Base-by-base conservation (phyloP, 2,329 filamentous ascomycete genomes). In the Trichoderma sp. region DNA sequence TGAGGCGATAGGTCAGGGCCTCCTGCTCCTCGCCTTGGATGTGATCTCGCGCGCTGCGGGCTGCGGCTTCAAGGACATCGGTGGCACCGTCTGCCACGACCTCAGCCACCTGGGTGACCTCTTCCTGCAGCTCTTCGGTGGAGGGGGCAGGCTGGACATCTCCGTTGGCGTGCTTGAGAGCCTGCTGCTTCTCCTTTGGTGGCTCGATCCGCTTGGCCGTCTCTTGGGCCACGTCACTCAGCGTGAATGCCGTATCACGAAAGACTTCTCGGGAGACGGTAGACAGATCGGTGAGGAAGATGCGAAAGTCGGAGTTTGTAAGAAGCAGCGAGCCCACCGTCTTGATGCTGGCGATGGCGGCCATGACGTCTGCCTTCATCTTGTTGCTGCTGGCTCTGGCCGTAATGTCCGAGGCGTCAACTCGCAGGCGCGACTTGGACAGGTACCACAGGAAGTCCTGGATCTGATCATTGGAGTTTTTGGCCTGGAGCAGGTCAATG, bases 391-490 rank as follows among this genome's bases (percentile, higher is more conserved):
- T 66, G 14, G 73, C 72, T 41, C 71, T 70, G 2, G 71, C 71
- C 6, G 68, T 70, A 14, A 77, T 70, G 21, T 75, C 71, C 5
- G 69, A 71, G 7, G 73, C 67, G 50, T 78, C 75, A 1, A 77
- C 67, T 5, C 76, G 68, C 6, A 95, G 79, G 41, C 85, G 85
- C n/a, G 92, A 88, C 74, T 91, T 90, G 68, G 87, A 81, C 54
- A 96, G 77, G 71, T 89, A 93, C 93, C 93, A 97, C 45, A 97
- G 82, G 68, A 97, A 91, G 72, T 97, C 92, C 75, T 98, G 94
- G 19, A 98, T 86, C 75, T 97, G 90, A 76, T 98, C 92, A 17
- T 86, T 78, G 67, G 82, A 80, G 75, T 97, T 97, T 80, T 97
- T 98, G 76, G 93, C 83, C 63, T 87, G 82, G 52, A 97, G 75